These are phyloP conservation scores for Penicillium paneum DNA, from an alignment of 2,329 filamentous ascomycete genomes.

Conservation along the genomic window DNA sequence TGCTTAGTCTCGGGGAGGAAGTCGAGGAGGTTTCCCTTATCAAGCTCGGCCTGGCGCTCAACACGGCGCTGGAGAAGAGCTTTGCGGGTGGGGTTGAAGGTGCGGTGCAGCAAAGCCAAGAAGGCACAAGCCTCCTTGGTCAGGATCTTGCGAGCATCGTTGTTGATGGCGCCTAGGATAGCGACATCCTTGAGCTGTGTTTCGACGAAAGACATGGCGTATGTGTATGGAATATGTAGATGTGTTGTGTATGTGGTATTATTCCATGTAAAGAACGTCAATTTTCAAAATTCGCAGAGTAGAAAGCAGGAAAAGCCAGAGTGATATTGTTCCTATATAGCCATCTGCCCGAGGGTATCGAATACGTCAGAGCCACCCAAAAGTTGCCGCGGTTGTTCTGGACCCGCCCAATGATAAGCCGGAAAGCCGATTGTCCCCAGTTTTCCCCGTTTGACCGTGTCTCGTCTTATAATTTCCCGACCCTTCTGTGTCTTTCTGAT, in stretches of 20 bases:
- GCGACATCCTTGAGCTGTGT: conserved; percentile 81
- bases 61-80: conserved; percentile 80
- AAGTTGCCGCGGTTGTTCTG: conserved; percentile 21
- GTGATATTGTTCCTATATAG: conserved; percentile 16
- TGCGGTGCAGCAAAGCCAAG: conserved; percentile 88
- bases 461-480: neutral
- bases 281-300: neutral
- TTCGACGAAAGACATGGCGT: conserved; percentile 65
- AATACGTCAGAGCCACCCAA: conserved; percentile 20
- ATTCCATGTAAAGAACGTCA: neutral
- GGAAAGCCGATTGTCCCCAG: neutral
- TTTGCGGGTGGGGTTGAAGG: conserved; percentile 89
- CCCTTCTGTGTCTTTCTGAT: too few relatives aligned
- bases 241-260: neutral
- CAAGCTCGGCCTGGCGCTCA: conserved; percentile 85
- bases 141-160: conserved; percentile 83
- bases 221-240: neutral
- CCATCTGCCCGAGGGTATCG: conserved; percentile 22
- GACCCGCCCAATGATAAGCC: conserved; percentile 12
- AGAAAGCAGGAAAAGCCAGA: neutral
- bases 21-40: conserved; percentile 82
- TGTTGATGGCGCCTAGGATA: conserved; percentile 74
- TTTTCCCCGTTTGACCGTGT: neutral
- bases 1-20: conserved; percentile 95
- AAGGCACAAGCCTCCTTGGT: conserved; percentile 88